Evolutionary conservation across 768 basidiomycete genomes (phyloP).

Genomic region (Psilocybe tampanensis): DNA sequence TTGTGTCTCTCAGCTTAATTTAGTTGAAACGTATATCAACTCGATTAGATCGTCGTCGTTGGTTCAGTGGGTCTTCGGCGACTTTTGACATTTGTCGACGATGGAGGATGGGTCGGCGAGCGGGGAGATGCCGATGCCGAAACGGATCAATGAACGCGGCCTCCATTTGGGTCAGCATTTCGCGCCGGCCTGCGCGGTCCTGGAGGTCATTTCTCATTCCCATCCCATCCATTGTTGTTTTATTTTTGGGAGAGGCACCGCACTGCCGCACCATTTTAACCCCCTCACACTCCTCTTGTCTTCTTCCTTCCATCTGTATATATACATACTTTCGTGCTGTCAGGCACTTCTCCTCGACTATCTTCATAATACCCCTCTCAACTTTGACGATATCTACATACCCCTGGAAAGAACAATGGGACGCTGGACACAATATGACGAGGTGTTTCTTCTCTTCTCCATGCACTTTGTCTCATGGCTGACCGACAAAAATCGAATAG

Average conservation of each 20-base stretch:
- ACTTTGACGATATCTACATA: too few species aligned
- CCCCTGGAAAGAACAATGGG: slow-evolving; percentile 3
- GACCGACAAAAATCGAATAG: slow-evolving; percentile 23
- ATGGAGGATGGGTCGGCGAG: too few species aligned
- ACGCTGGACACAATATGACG: slow-evolving; percentile 50
- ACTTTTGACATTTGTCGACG: too few species aligned
- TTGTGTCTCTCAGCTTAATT: too few species aligned
- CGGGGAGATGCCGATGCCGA: not conserved
- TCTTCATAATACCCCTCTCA: not conserved
- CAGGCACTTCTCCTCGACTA: not conserved
- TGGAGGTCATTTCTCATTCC: not conserved
- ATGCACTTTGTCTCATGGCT: too few species aligned
- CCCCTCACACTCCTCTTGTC: not conserved
- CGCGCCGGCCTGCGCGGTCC: not conserved
- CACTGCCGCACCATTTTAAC: not conserved
- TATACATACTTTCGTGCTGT: not conserved
- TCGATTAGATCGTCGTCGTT: too few species aligned
- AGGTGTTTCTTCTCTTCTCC: slow-evolving; percentile 26
- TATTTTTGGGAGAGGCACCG: not conserved
- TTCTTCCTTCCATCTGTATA: not conserved
- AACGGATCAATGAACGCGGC: not conserved
- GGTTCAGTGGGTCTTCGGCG: too few species aligned
- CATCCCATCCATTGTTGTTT: not conserved
- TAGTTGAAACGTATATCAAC: too few species aligned
- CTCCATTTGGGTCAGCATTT: not conserved